These are phyloP conservation scores for Adansonia digitata DNA, from an alignment of 345 rosid species.

Conservation along the genomic window DNA sequence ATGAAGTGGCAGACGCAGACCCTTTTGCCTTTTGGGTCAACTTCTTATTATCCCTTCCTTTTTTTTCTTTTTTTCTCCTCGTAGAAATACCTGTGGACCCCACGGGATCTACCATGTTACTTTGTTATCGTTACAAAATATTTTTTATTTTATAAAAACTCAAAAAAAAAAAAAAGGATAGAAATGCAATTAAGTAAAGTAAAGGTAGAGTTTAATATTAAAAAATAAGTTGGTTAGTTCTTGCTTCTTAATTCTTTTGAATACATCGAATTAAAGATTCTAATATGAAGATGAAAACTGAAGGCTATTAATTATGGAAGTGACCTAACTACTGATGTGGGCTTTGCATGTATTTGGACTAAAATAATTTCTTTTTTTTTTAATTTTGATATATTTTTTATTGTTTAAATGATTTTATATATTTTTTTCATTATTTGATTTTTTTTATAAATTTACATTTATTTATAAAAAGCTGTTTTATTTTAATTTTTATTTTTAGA, in stretches of 20 bases:
- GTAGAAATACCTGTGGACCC: constrained; percentile 11
- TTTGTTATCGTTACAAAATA: neutral
- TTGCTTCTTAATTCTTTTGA: neutral
- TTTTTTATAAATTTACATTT: too few relatives aligned
- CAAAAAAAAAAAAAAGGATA: neutral
- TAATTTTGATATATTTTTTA: too few relatives aligned
- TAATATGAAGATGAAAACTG: neutral
- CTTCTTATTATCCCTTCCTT: constrained; percentile 9
- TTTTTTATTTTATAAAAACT: neutral
- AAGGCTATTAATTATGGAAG: neutral
- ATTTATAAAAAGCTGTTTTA: too few relatives aligned
- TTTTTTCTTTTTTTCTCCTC: too few relatives aligned
- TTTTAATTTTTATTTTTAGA: too few relatives aligned
- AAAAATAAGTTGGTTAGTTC: too few relatives aligned
- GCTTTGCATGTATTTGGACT: neutral
- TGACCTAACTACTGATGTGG: neutral
- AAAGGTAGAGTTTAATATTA: too few relatives aligned
- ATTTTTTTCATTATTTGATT: too few relatives aligned
- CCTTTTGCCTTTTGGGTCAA: constrained; percentile 32
- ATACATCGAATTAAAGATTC: neutral
- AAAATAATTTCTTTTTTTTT: too few relatives aligned
- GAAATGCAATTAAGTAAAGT: neutral
- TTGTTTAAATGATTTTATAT: too few relatives aligned
- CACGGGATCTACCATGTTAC: neutral
- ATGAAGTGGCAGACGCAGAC: constrained; percentile 16